Base-by-base conservation (phyloP, 1,139 yeast species). In the Blastobotrys capitulatus region DNA sequence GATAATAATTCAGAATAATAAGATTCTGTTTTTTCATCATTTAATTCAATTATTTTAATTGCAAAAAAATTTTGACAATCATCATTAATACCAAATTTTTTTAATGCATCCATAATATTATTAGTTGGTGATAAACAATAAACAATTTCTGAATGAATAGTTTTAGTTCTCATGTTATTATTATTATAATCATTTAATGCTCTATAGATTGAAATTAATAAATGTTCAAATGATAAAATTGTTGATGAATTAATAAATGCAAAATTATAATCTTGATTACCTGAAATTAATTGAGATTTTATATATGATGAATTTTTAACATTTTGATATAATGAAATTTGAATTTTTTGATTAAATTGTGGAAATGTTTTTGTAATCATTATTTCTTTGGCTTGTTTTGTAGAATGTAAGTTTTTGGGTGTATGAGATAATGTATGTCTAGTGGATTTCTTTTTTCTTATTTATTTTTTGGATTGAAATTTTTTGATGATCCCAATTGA, bases 121-220 rank as follows among this genome's bases (percentile, higher is more conserved):
- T 76, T 76, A 26, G 73, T 72, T 1, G 82, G 79, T 1, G 82
- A 74, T 48, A 80, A 62, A 42, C 78, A 71, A 54, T 77, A 72
- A 12, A 80, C 70, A 18, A 76, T 61, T 56, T 80, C 84, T 1
- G 83, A 75, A 52, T 79, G 80, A 6, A 79, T 49, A 2, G 73
- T 70, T 56, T 69, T 74, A 1, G 84, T 75, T 52, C 80, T 68
- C 60, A 73, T 62, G 60, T 67, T 47, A 25, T 71, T 74, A 34
- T 68, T 67, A 0, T 63, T 60, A 8, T 60, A 53, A 54, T 79
- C 83, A 20, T 72, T 57, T 7, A 80, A 57, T 3, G 79, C 75
- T 51, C 80, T 69, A 57, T 77, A 77, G 1, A 75, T 57, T 1
- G 82, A 79, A 26, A 78, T 68, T 40, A 69, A 61, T 7, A 80